Evolutionary conservation across 2,329 filamentous ascomycete species (phyloP).

Genomic region (Aspergillus thermomutatus): DNA sequence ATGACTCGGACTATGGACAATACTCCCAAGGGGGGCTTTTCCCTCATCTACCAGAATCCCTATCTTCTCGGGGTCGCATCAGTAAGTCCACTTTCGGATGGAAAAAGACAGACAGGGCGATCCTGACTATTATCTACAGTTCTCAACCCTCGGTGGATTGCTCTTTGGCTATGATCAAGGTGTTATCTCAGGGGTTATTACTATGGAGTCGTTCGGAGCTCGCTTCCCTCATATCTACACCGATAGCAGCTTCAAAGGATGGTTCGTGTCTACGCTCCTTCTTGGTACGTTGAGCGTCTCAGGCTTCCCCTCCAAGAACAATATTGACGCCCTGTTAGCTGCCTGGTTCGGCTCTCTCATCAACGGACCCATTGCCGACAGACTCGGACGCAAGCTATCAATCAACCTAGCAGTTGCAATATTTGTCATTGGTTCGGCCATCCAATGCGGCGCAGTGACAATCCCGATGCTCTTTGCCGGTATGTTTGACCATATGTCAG

Average conservation of each 20-base stretch:
- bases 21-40: conserved; percentile 21
- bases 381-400: conserved; percentile 50
- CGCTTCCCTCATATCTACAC: conserved; percentile 40
- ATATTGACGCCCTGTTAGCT: conserved; percentile 23
- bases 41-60: conserved; percentile 37
- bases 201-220: conserved; percentile 46
- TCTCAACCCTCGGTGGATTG: conserved; percentile 43
- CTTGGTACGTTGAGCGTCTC: conserved; percentile 30
- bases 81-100: conserved; percentile 21
- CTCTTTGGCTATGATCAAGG: conserved; percentile 52
- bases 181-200: conserved; percentile 47
- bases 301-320: not conserved
- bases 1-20: conserved; percentile 18
- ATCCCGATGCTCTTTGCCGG: conserved; percentile 44
- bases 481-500: conserved; percentile 31
- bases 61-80: conserved; percentile 46
- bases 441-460: conserved; percentile 44
- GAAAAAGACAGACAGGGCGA: not conserved
- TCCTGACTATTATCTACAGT: conserved; percentile 19
- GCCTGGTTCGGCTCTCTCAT: conserved; percentile 50
- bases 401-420: conserved; percentile 51
- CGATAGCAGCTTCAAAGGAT: conserved; percentile 50
- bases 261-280: conserved; percentile 52
- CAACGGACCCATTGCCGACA: conserved; percentile 50
- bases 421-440: conserved; percentile 51